phyloP scores from a whole-genome alignment of 768 basidiomycete genomes.

The Solioccasus polychromus region DNA sequence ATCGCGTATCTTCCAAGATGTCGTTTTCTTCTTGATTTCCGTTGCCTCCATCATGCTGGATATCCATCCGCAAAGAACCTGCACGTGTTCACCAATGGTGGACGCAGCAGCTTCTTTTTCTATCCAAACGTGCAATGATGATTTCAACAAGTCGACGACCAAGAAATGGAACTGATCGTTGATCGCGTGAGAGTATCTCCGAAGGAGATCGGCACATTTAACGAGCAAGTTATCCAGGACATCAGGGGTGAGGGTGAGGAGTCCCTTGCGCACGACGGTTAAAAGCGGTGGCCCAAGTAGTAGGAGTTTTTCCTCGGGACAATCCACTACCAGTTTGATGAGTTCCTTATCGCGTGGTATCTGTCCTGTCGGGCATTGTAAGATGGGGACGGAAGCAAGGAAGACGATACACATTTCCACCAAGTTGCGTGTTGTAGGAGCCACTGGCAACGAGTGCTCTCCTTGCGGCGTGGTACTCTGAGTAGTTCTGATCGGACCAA shows the following conservation, averaged over 20 bases:
- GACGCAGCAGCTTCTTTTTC: constrained; percentile 25
- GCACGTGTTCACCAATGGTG: constrained; percentile 44
- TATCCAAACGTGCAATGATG: constrained; percentile 63
- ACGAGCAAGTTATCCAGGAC: constrained; percentile 54
- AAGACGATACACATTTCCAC: constrained; percentile 56
- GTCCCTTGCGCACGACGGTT: constrained; percentile 49
- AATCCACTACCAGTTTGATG: constrained; percentile 48
- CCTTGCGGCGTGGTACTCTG: constrained; percentile 30
- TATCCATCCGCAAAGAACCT: constrained; percentile 54
- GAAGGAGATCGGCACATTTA: constrained; percentile 50
- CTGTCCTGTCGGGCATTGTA: constrained; percentile 58
- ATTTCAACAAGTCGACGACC: constrained; percentile 58
- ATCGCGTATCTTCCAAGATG: constrained; percentile 70
- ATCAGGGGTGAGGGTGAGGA: constrained; percentile 49
- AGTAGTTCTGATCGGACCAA: constrained; percentile 49
- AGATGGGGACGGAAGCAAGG: constrained; percentile 57
- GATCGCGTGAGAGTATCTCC: constrained; percentile 50
- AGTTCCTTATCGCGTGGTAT: constrained; percentile 62
- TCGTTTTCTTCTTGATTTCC: constrained; percentile 36
- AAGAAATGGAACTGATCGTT: constrained; percentile 53
- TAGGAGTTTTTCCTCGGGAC: constrained; percentile 54
- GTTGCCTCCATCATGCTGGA: constrained; percentile 39
- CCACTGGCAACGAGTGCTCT: constrained; percentile 27
- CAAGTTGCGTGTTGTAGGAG: constrained; percentile 33
- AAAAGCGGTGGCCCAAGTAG: constrained; percentile 57